Base-by-base conservation (phyloP, 768 basidiomycete species). In the Phylloporus sp. region DNA sequence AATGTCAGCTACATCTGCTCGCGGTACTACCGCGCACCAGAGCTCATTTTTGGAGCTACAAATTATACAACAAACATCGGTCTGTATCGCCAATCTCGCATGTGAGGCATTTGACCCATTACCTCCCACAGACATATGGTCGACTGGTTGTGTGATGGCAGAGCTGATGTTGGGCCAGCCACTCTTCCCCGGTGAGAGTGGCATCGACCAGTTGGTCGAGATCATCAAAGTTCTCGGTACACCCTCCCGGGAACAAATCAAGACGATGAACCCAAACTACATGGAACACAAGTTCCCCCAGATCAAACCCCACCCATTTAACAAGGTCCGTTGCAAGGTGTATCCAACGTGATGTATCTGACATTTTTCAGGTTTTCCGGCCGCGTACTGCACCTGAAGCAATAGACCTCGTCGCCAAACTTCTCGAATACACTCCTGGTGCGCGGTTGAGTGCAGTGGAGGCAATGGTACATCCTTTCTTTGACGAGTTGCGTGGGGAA, bases 221-320 rank as follows among this genome's bases (percentile, higher is more conserved):
- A 99, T 99, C 62, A 99, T 99, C 85, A 99, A 99, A 72, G 94
- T 99, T 39, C 83, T 99, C 48, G 97, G 97, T 15, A 99, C 97
- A 20, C 97, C 97, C 3, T 95, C 97, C 53, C 79, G 95, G 60
- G 97, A 98, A 68, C 97, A 99, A 72, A 99, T 99, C 82, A 98
- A 99, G 85, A 98, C 97, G 60, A 99, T 99, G 97, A 99, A 99
- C 73, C 97, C 97, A 49, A 99, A 99, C 76, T 99, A 99, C 74
- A 98, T 98, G 97, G 97, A 99, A 69, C 97, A 99, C 83, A 97
- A 98, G 73, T 99, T 99, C 78, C 97, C 97, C 2, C 95, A 98
- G 73, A 99, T 99, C 78, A 94, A 95, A 69, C 93, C 95, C n/a
- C 95, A 98, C 67, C 95, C 95, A 0, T 98, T 98, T 78, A 88